Evolutionary conservation across 2,329 filamentous ascomycete species (phyloP).

Genomic region (Clonostachys byssicola): DNA sequence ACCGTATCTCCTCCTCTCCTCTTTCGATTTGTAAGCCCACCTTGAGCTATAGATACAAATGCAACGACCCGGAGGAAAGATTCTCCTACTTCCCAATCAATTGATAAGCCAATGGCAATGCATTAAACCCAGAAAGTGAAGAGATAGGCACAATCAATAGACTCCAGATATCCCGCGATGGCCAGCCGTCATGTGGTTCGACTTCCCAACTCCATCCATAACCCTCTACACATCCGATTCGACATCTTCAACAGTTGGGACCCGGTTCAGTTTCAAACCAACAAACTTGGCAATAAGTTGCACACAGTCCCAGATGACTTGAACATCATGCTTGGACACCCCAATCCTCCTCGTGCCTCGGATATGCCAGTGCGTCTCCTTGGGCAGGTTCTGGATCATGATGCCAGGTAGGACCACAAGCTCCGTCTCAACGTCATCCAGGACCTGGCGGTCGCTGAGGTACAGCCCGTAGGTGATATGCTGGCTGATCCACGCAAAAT

Average conservation of each 20-base stretch:
- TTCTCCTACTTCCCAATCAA: too few relatives aligned
- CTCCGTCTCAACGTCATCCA: conserved; percentile 50
- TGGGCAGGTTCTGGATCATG: conserved; percentile 51
- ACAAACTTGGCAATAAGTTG: conserved; percentile 15
- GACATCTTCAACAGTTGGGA: conserved; percentile 19
- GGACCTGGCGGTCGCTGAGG: conserved; percentile 48
- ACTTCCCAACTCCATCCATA: too few relatives aligned
- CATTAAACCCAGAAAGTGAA: too few relatives aligned
- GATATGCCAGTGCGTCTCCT: conserved; percentile 50
- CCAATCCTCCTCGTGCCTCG: conserved; percentile 17
- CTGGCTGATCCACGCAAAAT: conserved; percentile 43
- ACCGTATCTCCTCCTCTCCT: too few relatives aligned
- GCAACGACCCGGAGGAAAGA: too few relatives aligned
- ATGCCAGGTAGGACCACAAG: conserved; percentile 49
- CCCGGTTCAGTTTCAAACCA: conserved; percentile 10
- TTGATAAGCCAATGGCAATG: too few relatives aligned
- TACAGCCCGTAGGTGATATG: conserved; percentile 57
- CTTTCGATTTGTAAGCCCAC: too few relatives aligned
- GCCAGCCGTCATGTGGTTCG: too few relatives aligned
- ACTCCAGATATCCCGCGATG: too few relatives aligned
- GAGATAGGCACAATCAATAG: too few relatives aligned
- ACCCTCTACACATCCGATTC: conserved; percentile 12
- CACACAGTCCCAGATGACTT: conserved; percentile 16
- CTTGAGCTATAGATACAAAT: too few relatives aligned
- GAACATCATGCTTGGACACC: conserved; percentile 15